Percentiles rank a stretch among this genome's conserved stretches.
Evolutionary conservation across 495 filamentous ascomycete genomes (phyloP).

Genomic region (Aspergillus panamensis): DNA sequence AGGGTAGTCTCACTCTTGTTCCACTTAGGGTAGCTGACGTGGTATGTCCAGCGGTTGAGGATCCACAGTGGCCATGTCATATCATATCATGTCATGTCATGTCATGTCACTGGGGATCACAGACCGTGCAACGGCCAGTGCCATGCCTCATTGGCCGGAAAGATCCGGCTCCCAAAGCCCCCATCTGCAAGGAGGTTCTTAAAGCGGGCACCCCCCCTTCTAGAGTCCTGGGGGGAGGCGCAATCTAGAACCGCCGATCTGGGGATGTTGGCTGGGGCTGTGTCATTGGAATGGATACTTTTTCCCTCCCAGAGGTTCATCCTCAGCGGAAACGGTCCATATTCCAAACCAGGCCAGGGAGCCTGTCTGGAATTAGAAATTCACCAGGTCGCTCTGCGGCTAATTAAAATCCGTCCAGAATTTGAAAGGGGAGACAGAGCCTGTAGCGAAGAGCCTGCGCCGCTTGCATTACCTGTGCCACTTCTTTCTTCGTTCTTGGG

Average conservation of each 20-base stretch:
- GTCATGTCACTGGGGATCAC: neutral
- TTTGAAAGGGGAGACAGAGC: neutral
- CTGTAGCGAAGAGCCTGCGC: neutral
- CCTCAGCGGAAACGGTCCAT: neutral
- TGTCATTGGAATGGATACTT: neutral
- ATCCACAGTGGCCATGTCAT: neutral
- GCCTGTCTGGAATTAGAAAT: neutral
- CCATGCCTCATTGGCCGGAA: neutral
- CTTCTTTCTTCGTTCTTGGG: neutral
- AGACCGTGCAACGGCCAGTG: neutral
- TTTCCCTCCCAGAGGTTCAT: neutral
- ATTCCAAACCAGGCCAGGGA: neutral
- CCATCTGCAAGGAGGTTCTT: neutral
- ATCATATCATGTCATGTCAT: neutral
- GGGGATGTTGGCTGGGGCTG: neutral
- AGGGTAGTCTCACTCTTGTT: neutral
- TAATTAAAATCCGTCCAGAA: neutral
- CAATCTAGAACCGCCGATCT: neutral
- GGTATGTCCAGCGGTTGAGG: neutral
- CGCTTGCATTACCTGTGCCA: neutral
- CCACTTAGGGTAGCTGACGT: neutral
- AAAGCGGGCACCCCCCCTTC: neutral
- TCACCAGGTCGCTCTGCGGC: neutral
- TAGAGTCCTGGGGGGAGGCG: neutral
- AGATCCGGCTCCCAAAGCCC: neutral